Conservation (phyloP, 2,329 filamentous ascomycete species). For the Alternaria brassicicola region DNA sequence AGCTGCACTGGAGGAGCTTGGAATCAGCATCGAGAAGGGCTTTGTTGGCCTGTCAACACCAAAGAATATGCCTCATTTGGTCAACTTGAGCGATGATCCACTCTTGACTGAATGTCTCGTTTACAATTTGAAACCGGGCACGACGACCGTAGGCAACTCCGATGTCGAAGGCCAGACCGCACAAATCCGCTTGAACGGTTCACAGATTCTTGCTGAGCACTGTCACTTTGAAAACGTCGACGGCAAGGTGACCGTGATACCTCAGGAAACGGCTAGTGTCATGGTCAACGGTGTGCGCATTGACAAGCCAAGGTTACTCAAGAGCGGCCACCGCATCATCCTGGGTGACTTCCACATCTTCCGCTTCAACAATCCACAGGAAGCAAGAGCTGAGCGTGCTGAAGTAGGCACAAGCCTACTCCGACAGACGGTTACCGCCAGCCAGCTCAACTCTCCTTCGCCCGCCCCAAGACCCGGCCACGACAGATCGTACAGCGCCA, state of each 20-base stretch:
- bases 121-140: conserved; percentile 96
- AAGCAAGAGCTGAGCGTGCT: conserved; percentile 88
- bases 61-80: conserved; percentile 99
- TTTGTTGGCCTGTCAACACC: conserved; percentile 94
- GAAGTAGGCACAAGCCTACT: conserved; percentile 78
- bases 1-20: conserved; percentile 90
- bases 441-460: conserved; percentile 69
- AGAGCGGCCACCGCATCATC: conserved; percentile 93
- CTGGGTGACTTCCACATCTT: conserved; percentile 99
- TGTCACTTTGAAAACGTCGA: conserved; percentile 94
- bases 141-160: conserved; percentile 91
- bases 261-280: conserved; percentile 88
- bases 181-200: conserved; percentile 92
- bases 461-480: conserved; percentile 70
- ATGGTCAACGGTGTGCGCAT: conserved; percentile 98
- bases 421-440: conserved; percentile 75
- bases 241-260: conserved; percentile 88
- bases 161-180: conserved; percentile 77
- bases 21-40: conserved; percentile 98
- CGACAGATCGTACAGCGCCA: conserved; percentile 67
- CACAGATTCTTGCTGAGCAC: conserved; percentile 88
- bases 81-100: conserved; percentile 84
- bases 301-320: conserved; percentile 80
- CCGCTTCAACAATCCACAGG: conserved; percentile 95
- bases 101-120: conserved; percentile 93